These are phyloP conservation scores for Hypericum perforatum DNA, from an alignment of 345 rosid genomes.

Conservation along the genomic window DNA sequence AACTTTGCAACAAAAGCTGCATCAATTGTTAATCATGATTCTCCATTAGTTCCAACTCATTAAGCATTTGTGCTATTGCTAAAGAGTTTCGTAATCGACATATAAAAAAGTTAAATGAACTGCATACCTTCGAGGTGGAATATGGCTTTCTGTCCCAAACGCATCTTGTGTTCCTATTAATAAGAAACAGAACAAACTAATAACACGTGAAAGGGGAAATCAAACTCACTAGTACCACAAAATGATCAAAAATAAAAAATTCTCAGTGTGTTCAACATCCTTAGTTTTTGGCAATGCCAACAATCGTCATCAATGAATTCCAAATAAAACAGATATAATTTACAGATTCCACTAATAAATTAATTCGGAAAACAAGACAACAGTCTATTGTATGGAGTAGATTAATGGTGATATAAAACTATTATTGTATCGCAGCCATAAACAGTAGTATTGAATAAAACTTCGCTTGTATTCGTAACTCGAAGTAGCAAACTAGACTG, in stretches of 20 bases:
- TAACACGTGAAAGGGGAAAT: neutral
- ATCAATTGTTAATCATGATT: neutral
- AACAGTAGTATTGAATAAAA: too few relatives aligned
- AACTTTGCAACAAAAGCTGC: conserved; percentile 94
- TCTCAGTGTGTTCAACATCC: too few relatives aligned
- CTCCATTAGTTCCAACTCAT: neutral
- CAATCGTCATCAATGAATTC: too few relatives aligned
- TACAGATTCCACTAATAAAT: too few relatives aligned
- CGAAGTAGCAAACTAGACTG: too few relatives aligned
- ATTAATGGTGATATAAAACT: too few relatives aligned
- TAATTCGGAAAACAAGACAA: too few relatives aligned
- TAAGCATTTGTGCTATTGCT: neutral
- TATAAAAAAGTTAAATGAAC: conserved; percentile 2
- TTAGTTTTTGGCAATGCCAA: too few relatives aligned
- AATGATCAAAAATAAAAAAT: neutral
- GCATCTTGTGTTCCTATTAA: conserved; percentile 73
- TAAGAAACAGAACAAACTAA: neutral
- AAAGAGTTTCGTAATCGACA: neutral
- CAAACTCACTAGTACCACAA: neutral
- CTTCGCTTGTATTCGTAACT: too few relatives aligned
- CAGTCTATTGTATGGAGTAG: too few relatives aligned
- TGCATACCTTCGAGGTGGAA: conserved; percentile 96
- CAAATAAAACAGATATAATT: conserved; percentile 51
- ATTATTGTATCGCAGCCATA: too few relatives aligned
- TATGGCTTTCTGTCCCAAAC: conserved; percentile 80